Evolutionary conservation across 176 grass and related monocot genomes (phyloP), one percentile per base, ranked within the genome.

Genomic region (Hyparrhenia diplandra): DNA sequence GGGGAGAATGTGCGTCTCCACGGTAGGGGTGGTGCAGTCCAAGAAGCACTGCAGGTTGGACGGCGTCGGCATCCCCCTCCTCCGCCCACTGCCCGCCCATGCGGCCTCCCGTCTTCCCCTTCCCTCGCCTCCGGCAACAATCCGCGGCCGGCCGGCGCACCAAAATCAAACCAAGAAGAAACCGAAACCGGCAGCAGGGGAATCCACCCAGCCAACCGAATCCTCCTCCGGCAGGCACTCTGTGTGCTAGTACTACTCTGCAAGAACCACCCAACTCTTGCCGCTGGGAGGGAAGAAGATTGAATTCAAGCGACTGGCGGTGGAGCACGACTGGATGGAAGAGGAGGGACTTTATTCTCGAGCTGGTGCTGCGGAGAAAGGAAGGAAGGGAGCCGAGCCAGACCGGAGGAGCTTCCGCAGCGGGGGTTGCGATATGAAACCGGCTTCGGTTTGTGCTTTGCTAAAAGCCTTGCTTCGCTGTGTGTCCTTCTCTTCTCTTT

Each of bases 21-120:
- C 86, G 46, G 80, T n/a, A 9, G n/a, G 91, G 58, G 94, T 97
- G 73, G 85, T 92, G 64, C 74, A 91, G 82, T 97, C 83, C 68
- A 97, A 69, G 89, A 97, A 93, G 60, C 83, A 82, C 69, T 91
- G 88, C 73, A 97, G 80, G 83, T 97, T 97, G 16, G 94, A 93
- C 64, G 66, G 58, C 79, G n/a, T n/a, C n/a, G 41, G 29, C 27
- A 74, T 24, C 57, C 72, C n/a, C 72, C 36, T 83, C 29, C 55
- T 58, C 80, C 64, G 63, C 75, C 70, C 70, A 77, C 11, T 77
- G 78, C 14, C 85, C 86, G 25, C 85, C 89, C 89, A 91, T 91
- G 67, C 61, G 59, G 40, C 40, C 24, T 8, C 5, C 27, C 12
- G n/a, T 17, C 66, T 1, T 41, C 13, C 6, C 37, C 9, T 40